Conservation (phyloP, 164 flowering plant species). For the Chloranthus sessilifolius region DNA sequence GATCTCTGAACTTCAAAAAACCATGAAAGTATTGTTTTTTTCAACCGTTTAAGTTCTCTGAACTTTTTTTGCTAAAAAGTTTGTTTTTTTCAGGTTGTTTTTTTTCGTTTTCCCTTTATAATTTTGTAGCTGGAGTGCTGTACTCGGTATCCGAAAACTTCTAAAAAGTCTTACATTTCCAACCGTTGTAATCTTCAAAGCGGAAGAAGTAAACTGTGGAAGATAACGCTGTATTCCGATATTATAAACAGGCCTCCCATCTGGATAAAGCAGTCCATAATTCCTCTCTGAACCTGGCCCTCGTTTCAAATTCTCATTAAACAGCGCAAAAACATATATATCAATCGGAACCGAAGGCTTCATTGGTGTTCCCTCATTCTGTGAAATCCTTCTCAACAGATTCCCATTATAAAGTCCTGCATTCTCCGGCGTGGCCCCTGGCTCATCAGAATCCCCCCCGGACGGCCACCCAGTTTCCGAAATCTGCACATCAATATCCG, state of each 20-base stretch:
- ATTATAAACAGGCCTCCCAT: conserved; percentile 67
- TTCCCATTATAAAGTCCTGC: conserved; percentile 77
- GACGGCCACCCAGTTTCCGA: conserved; percentile 99
- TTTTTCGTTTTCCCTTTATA: too few relatives aligned
- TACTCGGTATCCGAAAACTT: too few relatives aligned
- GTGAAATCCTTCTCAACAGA: conserved; percentile 41
- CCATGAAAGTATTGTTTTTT: neutral
- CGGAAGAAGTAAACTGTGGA: conserved; percentile 29
- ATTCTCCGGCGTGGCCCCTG: conserved; percentile 71
- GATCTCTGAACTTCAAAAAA: too few relatives aligned
- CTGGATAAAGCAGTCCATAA: conserved; percentile 81
- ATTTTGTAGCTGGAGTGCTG: too few relatives aligned
- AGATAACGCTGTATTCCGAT: conserved; percentile 59
- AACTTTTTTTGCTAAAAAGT: too few relatives aligned
- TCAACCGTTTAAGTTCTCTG: too few relatives aligned
- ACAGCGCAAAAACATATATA: conserved; percentile 76
- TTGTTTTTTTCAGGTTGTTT: too few relatives aligned
- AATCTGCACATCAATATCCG: conserved; percentile 59
- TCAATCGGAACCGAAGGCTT: conserved; percentile 64
- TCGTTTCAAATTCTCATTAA: conserved; percentile 85
- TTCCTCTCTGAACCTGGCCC: conserved; percentile 94
- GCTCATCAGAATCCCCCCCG: conserved; percentile 69
- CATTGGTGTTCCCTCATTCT: conserved; percentile 71
- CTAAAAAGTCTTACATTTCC: too few relatives aligned
- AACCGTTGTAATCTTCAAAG: too few relatives aligned